phyloP scores from a whole-genome alignment of 306 rosid species.

The Rubus idaeus region DNA sequence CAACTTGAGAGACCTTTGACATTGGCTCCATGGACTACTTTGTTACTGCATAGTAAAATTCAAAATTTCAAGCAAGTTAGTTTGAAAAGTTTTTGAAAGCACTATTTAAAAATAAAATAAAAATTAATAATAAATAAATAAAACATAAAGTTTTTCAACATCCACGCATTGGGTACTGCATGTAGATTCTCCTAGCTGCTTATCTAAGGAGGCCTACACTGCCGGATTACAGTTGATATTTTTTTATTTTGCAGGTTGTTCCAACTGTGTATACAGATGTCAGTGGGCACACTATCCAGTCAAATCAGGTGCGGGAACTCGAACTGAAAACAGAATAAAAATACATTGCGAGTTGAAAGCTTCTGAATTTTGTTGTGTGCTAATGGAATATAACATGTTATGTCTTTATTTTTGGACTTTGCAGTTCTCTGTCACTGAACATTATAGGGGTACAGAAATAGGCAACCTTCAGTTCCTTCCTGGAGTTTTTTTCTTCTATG shows the following conservation, averaged over 20 bases:
- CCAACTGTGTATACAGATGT: slow-evolving; percentile 87
- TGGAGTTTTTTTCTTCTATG: slow-evolving; percentile 95
- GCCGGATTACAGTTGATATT: neutral
- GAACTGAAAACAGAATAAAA: neutral
- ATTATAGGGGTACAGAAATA: slow-evolving; percentile 65
- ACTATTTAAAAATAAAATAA: neutral
- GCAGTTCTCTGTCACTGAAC: slow-evolving; percentile 99
- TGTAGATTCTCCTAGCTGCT: slow-evolving; percentile 2
- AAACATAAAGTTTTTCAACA: neutral
- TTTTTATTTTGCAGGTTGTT: slow-evolving; percentile 65
- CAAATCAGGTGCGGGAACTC: slow-evolving; percentile 74
- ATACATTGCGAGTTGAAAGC: too few species aligned
- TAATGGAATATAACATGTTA: slow-evolving; percentile 10
- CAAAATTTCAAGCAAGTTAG: neutral
- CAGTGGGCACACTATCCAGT: slow-evolving; percentile 82
- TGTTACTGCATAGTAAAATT: neutral
- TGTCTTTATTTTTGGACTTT: slow-evolving; percentile 30
- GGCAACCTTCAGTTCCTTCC: slow-evolving; percentile 87
- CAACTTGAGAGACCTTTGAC: too few species aligned
- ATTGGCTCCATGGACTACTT: neutral
- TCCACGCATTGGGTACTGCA: neutral
- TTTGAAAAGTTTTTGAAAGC: neutral
- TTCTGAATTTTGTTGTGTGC: slow-evolving; percentile 12
- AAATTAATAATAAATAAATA: neutral
- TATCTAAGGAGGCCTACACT: neutral